Evolutionary conservation across 148 eudicot species (phyloP).

Genomic region (Selenicereus undatus): DNA sequence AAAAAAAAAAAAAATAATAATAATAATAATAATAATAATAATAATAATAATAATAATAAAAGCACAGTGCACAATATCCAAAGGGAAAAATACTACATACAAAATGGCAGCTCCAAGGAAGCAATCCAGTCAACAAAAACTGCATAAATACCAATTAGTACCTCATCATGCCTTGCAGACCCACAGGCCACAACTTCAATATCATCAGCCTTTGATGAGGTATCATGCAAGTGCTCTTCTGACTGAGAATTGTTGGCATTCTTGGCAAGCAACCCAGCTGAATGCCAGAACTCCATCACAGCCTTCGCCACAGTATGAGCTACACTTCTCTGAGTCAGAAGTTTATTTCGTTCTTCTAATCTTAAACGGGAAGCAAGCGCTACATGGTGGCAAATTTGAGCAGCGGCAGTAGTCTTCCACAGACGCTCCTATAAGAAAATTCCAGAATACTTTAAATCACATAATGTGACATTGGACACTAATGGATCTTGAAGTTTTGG

Average conservation of each 20-base stretch:
- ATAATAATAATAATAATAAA: too few relatives aligned
- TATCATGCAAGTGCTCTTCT: conserved; percentile 22
- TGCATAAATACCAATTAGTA: conserved; percentile 5
- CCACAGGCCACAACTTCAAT: conserved; percentile 8
- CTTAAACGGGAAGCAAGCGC: conserved; percentile 54
- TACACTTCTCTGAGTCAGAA: conserved; percentile 47
- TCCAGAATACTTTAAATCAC: conserved; percentile 11
- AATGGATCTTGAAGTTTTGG: background rate
- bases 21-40: too few relatives aligned
- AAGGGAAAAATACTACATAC: background rate
- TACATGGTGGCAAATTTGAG: conserved; percentile 57
- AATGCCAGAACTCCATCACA: conserved; percentile 84
- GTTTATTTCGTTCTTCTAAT: conserved; percentile 43
- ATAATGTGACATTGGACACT: background rate
- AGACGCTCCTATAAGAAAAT: conserved; percentile 61
- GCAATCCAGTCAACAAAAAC: background rate
- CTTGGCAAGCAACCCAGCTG: conserved; percentile 40
- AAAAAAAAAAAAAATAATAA: background rate
- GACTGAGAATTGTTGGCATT: conserved; percentile 26
- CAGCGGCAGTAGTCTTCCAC: conserved; percentile 86
- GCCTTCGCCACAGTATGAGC: conserved; percentile 69
- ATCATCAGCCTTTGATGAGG: conserved; percentile 18
- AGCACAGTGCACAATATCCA: background rate
- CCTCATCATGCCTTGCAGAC: conserved; percentile 22
- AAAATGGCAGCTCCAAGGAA: background rate